Conservation (phyloP, 306 rosid species). For the Cucurbita argyrosperma region DNA sequence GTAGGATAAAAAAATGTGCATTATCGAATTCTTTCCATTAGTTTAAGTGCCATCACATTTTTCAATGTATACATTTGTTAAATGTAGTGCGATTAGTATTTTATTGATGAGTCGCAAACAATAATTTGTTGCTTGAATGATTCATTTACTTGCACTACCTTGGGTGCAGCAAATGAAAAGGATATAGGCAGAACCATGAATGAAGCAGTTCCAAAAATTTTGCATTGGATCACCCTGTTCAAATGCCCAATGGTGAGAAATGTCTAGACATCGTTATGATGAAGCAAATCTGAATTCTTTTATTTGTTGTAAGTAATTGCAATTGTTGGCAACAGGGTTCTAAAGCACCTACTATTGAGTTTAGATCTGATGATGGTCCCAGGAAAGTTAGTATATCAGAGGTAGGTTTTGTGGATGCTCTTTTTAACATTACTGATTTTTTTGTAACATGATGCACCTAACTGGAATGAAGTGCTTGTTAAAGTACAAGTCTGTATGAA, state of each 20-base stretch:
- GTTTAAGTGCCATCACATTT: not conserved
- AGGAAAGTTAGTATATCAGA: constrained; percentile 55
- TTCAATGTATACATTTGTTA: not conserved
- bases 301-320: not conserved
- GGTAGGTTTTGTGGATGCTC: constrained; percentile 28
- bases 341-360: constrained; percentile 37
- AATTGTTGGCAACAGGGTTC: constrained; percentile 33
- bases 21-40: not conserved
- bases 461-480: not conserved
- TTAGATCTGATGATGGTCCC: constrained; percentile 41
- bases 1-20: not conserved
- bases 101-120: not conserved
- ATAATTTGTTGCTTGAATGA: not conserved
- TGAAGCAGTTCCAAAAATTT: constrained; percentile 59
- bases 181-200: constrained; percentile 46
- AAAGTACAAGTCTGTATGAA: not conserved
- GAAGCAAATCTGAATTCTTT: not conserved
- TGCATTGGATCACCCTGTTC: constrained; percentile 58
- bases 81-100: not conserved
- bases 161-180: constrained; percentile 46
- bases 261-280: not conserved
- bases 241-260: constrained; percentile 43
- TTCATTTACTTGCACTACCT: not conserved
- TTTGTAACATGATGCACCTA: not conserved
- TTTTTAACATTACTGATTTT: not conserved